Conservation (phyloP, 2,329 filamentous ascomycete species). For the Dothideomycetes sp. region DNA sequence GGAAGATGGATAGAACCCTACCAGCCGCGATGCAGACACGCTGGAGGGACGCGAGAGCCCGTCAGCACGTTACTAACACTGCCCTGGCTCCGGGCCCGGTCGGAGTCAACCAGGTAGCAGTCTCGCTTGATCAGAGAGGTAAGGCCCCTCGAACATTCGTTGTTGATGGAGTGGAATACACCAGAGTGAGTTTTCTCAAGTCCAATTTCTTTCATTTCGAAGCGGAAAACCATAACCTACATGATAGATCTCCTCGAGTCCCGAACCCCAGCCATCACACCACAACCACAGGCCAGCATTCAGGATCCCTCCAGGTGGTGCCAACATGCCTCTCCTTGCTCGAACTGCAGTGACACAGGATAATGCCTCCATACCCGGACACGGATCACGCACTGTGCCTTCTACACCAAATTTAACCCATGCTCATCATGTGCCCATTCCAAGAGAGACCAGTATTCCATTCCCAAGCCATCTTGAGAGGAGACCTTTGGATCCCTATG, state of each 20-base stretch:
- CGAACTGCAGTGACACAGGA: too few relatives aligned
- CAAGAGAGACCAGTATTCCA: too few relatives aligned
- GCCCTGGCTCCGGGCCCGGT: background rate
- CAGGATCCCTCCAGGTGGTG: too few relatives aligned
- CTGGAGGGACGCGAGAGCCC: slow-evolving; percentile 8
- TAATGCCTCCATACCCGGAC: too few relatives aligned
- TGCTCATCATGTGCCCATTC: too few relatives aligned
- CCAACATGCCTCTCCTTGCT: too few relatives aligned
- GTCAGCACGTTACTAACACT: slow-evolving; percentile 1
- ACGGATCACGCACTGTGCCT: too few relatives aligned
- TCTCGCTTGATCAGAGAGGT: slow-evolving; percentile 10
- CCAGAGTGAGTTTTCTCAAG: slow-evolving; percentile 3
- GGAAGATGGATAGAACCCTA: background rate
- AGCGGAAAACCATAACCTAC: background rate
- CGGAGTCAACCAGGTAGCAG: slow-evolving; percentile 7
- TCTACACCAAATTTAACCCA: too few relatives aligned
- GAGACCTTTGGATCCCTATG: too few relatives aligned
- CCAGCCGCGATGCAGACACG: slow-evolving; percentile 8
- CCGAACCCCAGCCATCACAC: background rate
- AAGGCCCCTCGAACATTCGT: slow-evolving; percentile 8
- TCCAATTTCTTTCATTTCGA: background rate
- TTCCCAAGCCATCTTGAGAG: too few relatives aligned
- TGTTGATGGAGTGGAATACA: slow-evolving; percentile 8
- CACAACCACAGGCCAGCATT: background rate
- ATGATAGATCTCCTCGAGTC: slow-evolving; percentile 2